Evolutionary conservation across 2,329 filamentous ascomycete genomes (phyloP).

Genomic region (Drechslerella dactyloides): DNA sequence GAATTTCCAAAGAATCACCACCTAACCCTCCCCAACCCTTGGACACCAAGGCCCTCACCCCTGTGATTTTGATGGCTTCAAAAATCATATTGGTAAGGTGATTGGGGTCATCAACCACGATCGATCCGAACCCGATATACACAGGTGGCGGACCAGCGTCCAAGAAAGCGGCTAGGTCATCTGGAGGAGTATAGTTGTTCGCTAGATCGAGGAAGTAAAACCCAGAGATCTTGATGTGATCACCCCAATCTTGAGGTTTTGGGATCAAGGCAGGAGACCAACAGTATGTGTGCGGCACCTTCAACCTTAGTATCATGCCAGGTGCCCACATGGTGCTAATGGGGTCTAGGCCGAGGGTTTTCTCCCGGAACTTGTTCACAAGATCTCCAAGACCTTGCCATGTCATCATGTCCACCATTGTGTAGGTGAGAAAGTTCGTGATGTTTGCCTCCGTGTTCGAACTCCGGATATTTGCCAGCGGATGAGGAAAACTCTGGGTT

Average conservation of each 20-base stretch:
- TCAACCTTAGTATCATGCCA: slow-evolving; percentile 75
- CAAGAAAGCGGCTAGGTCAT: slow-evolving; percentile 71
- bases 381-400: slow-evolving; percentile 92
- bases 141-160: slow-evolving; percentile 73
- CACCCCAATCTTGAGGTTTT: slow-evolving; percentile 77
- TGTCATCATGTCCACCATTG: slow-evolving; percentile 86
- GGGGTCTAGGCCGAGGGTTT: slow-evolving; percentile 74
- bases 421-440: slow-evolving; percentile 83
- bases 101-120: slow-evolving; percentile 78
- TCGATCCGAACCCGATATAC: slow-evolving; percentile 83
- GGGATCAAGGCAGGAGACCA: slow-evolving; percentile 84
- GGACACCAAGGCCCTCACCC: slow-evolving; percentile 79
- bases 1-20: slow-evolving; percentile 71
- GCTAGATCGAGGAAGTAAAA: slow-evolving; percentile 77
- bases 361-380: slow-evolving; percentile 83
- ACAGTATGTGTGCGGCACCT: slow-evolving; percentile 86
- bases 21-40: slow-evolving; percentile 89
- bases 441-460: slow-evolving; percentile 77
- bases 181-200: slow-evolving; percentile 69
- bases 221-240: slow-evolving; percentile 74
- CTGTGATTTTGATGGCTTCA: slow-evolving; percentile 70
- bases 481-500: slow-evolving; percentile 83
- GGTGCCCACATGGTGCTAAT: slow-evolving; percentile 83
- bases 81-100: slow-evolving; percentile 74
- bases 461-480: slow-evolving; percentile 79